phyloP scores from a whole-genome alignment of 805 yeast genomes.

The Schizosaccharomyces pombe region ASM294v3 CU329670.1:4369001-4369500 shows the following conservation, averaged over 20 bases:
- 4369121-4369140: not conserved
- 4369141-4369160: not conserved
- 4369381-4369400: constrained; percentile 47
- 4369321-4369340: constrained; percentile 24
- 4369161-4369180: not conserved
- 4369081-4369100: not conserved
- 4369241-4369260: not conserved
- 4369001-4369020: not conserved
- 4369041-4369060: not conserved
- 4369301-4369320: not conserved
- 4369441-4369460: constrained; percentile 38
- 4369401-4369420: constrained; percentile 65
- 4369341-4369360: constrained; percentile 41
- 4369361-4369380: constrained; percentile 30
- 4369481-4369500: constrained; percentile 30
- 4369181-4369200: not conserved
- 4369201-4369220: not conserved
- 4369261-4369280: not conserved
- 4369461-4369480: constrained; percentile 35
- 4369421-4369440: constrained; percentile 77
- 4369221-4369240: not conserved
- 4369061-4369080: not conserved
- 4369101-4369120: not conserved
- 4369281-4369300: too few relatives aligned
- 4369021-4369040: not conserved